Evolutionary conservation across 306 rosid species (phyloP).

Genomic region (barrel medic (Medicago truncatula)): DNA sequence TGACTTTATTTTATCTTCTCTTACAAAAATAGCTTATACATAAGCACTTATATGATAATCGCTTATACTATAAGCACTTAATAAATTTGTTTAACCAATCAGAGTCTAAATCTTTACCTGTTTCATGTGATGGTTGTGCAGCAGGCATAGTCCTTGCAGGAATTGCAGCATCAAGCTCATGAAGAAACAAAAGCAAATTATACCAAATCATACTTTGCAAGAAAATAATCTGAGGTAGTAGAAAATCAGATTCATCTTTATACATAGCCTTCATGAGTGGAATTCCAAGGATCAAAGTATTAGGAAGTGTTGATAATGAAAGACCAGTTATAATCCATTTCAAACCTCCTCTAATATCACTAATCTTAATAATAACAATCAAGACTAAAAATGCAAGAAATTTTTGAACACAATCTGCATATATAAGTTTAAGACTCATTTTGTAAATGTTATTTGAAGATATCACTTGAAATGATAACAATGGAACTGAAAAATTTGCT

Average conservation of each 20-base stretch:
- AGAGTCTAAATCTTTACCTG: slow-evolving; percentile 54
- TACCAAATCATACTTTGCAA: slow-evolving; percentile 93
- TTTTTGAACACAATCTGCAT: slow-evolving; percentile 76
- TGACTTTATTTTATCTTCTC: background rate
- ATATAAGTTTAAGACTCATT: slow-evolving; percentile 76
- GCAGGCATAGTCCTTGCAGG: slow-evolving; percentile 64
- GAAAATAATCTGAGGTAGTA: slow-evolving; percentile 79
- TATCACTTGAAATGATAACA: slow-evolving; percentile 83
- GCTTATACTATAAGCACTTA: background rate
- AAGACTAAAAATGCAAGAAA: slow-evolving; percentile 60
- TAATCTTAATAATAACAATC: slow-evolving; percentile 55
- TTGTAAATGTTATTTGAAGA: slow-evolving; percentile 77
- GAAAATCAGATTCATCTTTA: slow-evolving; percentile 59
- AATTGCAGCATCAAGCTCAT: slow-evolving; percentile 69
- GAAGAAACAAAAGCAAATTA: slow-evolving; percentile 75
- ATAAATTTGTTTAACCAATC: background rate
- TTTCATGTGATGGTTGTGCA: slow-evolving; percentile 60
- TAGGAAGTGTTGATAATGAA: slow-evolving; percentile 90
- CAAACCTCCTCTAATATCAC: slow-evolving; percentile 59
- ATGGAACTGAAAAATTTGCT: slow-evolving; percentile 90
- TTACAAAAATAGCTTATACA: background rate
- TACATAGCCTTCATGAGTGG: slow-evolving; percentile 95
- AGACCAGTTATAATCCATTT: slow-evolving; percentile 77
- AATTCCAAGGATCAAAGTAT: slow-evolving; percentile 88
- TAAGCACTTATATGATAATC: background rate